A percentile compares a stretch with the other conserved stretches of the same genome.
phyloP scores from a whole-genome alignment of 192 early-diverging fungal genomes.

The Podila epicladia region DNA sequence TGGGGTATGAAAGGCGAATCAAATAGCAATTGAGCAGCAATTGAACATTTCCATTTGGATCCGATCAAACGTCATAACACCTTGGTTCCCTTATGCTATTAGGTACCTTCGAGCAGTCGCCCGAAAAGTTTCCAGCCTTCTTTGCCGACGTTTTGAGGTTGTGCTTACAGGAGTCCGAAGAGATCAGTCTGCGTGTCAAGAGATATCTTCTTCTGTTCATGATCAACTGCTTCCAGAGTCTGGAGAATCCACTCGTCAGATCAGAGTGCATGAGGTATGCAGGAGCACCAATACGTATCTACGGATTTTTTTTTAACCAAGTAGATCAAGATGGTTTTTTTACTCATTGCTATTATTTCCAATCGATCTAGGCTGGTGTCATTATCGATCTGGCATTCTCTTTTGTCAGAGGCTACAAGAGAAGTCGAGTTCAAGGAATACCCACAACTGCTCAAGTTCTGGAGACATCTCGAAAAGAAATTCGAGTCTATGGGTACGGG shows the following conservation, averaged over 20 bases:
- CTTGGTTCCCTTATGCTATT: neutral
- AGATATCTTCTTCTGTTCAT: constrained; percentile 79
- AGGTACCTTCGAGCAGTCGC: constrained; percentile 52
- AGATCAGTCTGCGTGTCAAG: constrained; percentile 45
- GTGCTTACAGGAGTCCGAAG: constrained; percentile 42
- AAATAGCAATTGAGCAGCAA: constrained; percentile 6
- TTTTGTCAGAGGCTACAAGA: constrained; percentile 57
- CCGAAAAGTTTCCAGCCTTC: constrained; percentile 65
- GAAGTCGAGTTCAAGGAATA: constrained; percentile 69
- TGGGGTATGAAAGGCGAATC: constrained; percentile 55
- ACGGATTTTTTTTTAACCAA: neutral
- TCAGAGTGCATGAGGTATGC: constrained; percentile 74
- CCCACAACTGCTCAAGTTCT: constrained; percentile 72
- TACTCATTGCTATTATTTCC: neutral
- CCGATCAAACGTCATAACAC: too few relatives aligned
- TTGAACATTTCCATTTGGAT: too few relatives aligned
- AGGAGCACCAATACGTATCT: neutral
- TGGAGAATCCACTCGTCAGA: constrained; percentile 84
- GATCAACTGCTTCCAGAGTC: constrained; percentile 83
- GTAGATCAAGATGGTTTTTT: neutral
- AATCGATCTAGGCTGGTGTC: constrained; percentile 65
- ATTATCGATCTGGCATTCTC: constrained; percentile 78
- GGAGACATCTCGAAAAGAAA: constrained; percentile 70
- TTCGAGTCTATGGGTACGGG: constrained; percentile 56
- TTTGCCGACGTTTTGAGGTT: constrained; percentile 64